Evolutionary conservation across 768 basidiomycete genomes (phyloP).

Genomic region (Tulasnella calospora): DNA sequence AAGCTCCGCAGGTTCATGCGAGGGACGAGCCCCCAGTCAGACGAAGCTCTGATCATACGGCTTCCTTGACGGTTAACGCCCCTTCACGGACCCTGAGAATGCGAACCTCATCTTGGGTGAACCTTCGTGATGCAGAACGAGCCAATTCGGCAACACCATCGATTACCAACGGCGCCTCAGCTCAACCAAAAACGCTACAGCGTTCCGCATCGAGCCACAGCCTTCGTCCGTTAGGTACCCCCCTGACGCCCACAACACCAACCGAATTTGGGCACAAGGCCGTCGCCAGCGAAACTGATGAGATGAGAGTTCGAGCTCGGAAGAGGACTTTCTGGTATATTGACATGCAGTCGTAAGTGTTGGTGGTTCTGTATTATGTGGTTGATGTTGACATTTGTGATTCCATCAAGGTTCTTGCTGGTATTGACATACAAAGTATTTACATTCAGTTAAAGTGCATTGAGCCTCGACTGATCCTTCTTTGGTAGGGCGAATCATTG

Average conservation of each 20-base stretch:
- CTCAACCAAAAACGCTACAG: conserved; percentile 20
- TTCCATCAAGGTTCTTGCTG: conserved; percentile 13
- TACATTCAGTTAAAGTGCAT: conserved; percentile 36
- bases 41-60: neutral
- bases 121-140: neutral
- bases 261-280: neutral
- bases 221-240: conserved; percentile 15
- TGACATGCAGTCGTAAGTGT: conserved; percentile 21
- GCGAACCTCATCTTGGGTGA: conserved; percentile 7
- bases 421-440: conserved; percentile 16
- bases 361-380: neutral
- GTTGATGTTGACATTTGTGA: neutral
- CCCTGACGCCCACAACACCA: conserved; percentile 6
- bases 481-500: conserved; percentile 45
- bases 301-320: conserved; percentile 51
- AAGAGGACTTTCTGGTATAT: conserved; percentile 23
- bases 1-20: neutral
- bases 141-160: conserved; percentile 23
- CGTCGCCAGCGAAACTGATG: conserved; percentile 55
- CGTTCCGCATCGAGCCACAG: conserved; percentile 19
- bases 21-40: neutral
- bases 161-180: neutral
- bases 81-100: neutral
- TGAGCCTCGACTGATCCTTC: neutral
- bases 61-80: neutral